These are phyloP conservation scores for Backusella mclennaniae DNA, from an alignment of 192 early-diverging fungal genomes.

Conservation along the genomic window DNA sequence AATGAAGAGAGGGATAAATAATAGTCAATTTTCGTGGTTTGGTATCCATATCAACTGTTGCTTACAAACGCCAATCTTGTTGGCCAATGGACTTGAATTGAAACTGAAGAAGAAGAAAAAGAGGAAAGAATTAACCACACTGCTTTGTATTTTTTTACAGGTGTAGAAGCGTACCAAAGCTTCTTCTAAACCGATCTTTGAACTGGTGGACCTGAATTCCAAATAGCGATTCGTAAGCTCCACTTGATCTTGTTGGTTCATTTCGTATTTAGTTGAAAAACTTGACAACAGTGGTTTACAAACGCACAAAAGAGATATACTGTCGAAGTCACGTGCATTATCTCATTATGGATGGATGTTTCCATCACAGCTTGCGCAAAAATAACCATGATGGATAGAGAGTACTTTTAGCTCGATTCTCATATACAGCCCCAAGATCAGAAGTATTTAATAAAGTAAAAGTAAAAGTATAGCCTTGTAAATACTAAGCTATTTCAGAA, in stretches of 20 bases:
- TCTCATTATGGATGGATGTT: too few relatives aligned
- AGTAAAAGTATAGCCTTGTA: too few relatives aligned
- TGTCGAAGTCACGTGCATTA: not conserved
- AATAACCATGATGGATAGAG: too few relatives aligned
- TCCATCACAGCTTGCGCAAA: too few relatives aligned
- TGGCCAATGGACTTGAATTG: slow-evolving; percentile 9
- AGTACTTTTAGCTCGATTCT: too few relatives aligned
- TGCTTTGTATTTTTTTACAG: not conserved
- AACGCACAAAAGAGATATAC: not conserved
- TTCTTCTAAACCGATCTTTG: slow-evolving; percentile 11
- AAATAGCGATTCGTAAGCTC: not conserved
- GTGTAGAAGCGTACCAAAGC: not conserved
- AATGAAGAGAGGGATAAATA: not conserved
- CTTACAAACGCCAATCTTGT: slow-evolving; percentile 14
- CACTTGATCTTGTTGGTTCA: not conserved
- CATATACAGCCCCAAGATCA: too few relatives aligned
- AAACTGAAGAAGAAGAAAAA: not conserved
- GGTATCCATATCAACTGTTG: not conserved
- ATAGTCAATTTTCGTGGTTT: not conserved
- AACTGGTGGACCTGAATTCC: not conserved
- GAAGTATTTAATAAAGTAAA: too few relatives aligned
- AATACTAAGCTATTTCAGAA: too few relatives aligned
- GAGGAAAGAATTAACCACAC: not conserved
- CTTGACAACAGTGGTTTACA: not conserved
- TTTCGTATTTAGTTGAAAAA: not conserved